These are phyloP conservation scores for Gaultheria prostrata DNA, from an alignment of 148 eudicot species.

Conservation along the genomic window DNA sequence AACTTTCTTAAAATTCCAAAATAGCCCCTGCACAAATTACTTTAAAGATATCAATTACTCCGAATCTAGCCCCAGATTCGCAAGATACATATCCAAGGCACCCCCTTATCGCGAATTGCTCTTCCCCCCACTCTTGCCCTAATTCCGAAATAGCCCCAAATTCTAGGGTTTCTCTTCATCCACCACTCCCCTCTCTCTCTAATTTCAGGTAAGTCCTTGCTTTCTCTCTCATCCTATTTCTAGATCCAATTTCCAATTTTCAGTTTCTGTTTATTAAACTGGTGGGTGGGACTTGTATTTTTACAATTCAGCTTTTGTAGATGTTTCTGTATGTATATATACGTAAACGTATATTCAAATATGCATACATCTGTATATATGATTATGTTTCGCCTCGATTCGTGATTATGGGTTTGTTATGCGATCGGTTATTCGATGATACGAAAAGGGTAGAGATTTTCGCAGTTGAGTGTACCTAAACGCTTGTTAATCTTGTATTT, in stretches of 20 bases:
- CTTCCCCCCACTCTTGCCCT: conserved; percentile 12
- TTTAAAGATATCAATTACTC: neutral
- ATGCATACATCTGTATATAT: neutral
- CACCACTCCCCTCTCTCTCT: conserved; percentile 7
- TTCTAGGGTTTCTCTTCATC: neutral
- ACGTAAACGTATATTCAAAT: neutral
- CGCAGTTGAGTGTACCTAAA: neutral
- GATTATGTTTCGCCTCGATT: neutral
- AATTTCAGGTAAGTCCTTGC: conserved; percentile 12
- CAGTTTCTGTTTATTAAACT: neutral
- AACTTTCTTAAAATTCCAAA: neutral
- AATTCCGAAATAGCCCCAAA: conserved; percentile 19
- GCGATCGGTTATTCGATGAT: too few species aligned
- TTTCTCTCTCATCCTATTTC: neutral
- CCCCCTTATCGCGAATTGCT: neutral
- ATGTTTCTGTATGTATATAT: neutral
- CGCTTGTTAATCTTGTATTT: neutral
- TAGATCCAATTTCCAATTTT: too few species aligned
- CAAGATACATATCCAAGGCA: neutral
- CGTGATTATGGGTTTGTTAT: neutral
- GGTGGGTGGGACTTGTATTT: neutral
- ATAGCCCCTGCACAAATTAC: neutral
- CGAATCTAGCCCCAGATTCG: neutral
- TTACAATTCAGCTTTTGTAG: neutral
- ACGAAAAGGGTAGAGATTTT: neutral